Percentiles rank a stretch among this genome's conserved stretches.
phyloP scores from a whole-genome alignment of 2,329 filamentous ascomycete species.

The Exophiala spinifera region DNA sequence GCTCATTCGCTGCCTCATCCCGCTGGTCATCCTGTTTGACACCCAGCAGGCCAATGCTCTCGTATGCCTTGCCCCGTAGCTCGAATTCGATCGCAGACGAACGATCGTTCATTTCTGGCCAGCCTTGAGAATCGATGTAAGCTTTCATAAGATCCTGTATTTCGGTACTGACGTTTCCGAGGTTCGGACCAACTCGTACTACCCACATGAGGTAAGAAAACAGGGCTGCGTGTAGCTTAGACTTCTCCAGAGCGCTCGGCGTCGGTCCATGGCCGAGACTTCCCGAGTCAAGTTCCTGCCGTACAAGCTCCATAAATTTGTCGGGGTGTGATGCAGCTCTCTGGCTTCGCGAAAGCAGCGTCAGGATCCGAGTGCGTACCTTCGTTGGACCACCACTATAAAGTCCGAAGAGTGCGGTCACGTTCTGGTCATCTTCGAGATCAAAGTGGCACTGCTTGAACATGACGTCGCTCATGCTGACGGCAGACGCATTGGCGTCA shows the following conservation, averaged over 20 bases:
- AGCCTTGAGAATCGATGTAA: slow-evolving; percentile 78
- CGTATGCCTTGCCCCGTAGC: slow-evolving; percentile 78
- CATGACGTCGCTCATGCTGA: slow-evolving; percentile 82
- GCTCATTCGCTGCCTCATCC: slow-evolving; percentile 52
- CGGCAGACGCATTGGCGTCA: slow-evolving; percentile 75
- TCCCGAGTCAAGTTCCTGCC: slow-evolving; percentile 56
- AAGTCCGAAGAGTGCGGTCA: slow-evolving; percentile 66
- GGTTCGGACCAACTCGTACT: slow-evolving; percentile 66
- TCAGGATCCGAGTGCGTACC: slow-evolving; percentile 73
- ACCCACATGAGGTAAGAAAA: slow-evolving; percentile 88
- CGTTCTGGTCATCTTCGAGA: slow-evolving; percentile 64
- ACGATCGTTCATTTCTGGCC: slow-evolving; percentile 63
- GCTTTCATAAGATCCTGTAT: slow-evolving; percentile 64
- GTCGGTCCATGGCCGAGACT: slow-evolving; percentile 28
- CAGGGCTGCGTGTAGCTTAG: slow-evolving; percentile 75
- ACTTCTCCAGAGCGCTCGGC: slow-evolving; percentile 57
- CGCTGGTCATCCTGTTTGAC: slow-evolving; percentile 45
- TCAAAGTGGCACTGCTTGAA: slow-evolving; percentile 70
- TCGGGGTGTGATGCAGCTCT: slow-evolving; percentile 67
- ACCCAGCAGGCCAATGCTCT: slow-evolving; percentile 80
- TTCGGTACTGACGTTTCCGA: slow-evolving; percentile 61
- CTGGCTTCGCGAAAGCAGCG: slow-evolving; percentile 72
- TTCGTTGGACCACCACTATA: slow-evolving; percentile 70
- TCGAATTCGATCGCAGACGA: slow-evolving; percentile 60
- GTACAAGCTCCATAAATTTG: slow-evolving; percentile 66